Evolutionary conservation across 805 yeast species (phyloP), one percentile per base, ranked within the genome.

Genomic region (Yarrowia alimentaria): DNA sequence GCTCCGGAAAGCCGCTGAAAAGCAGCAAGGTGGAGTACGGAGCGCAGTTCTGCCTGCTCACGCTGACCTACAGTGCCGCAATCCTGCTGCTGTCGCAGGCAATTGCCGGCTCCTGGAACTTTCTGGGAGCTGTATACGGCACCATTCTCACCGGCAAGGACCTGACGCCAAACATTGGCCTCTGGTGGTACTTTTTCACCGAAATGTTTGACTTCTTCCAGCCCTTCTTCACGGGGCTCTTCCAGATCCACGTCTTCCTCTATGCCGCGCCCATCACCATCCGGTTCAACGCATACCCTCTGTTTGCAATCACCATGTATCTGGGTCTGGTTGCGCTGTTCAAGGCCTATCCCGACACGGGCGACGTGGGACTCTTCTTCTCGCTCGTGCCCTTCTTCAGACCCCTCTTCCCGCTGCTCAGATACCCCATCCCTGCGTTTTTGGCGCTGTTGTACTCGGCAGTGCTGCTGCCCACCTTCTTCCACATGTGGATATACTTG

Each of bases 181-280:
- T 93, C 16, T 93, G 99, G 99, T 93, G 99, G 99, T 93, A 93
- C 69, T 81, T 90, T 60, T 93, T 93, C 71, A 85, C 91, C 32
- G 99, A 93, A 66, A 85, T 93, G 79, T 93, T 93, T 68, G 93
- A 84, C 51, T 85, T 81, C 62, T 93, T 91, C 73, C 76, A 83
- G 21, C 80, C 86, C 16, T 89, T 93, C 61, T 93, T 85, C 71
- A 69, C 82, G 30, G 81, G 88, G 9, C 82, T 89, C 16, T 93
- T 90, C 78, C 90, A 89, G 60, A 61, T 90, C 37, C 88, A 81
- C 66, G 67, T 80, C 12, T 70, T 80, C 14, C 68, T 82, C 2
- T 85, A 85, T 63, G 72, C 82, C 3, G 54, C 85, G 1, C 98
- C 98, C 12, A 59, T 91, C 14, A 76, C 95, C 0, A 60, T 87